A percentile compares a stretch with the other conserved stretches of the same genome.
Conservation (phyloP, 768 basidiomycete species). For the Sarcodon aspratus region DNA sequence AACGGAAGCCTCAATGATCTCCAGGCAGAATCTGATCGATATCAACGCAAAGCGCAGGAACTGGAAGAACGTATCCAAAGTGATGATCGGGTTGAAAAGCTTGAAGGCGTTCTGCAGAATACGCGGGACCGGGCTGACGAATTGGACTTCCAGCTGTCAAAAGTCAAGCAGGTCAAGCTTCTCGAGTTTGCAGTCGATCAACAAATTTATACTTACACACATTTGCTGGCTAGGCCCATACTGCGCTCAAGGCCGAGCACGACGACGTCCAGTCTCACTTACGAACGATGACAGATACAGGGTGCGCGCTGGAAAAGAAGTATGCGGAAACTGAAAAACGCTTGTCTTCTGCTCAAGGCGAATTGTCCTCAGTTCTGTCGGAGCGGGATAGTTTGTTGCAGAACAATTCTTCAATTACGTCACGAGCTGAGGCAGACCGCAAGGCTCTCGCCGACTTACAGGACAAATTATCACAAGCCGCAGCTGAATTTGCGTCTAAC, state of each 20-base stretch:
- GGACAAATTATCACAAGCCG: constrained; percentile 44
- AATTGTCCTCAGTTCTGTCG: constrained; percentile 34
- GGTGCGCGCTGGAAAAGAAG: constrained; percentile 35
- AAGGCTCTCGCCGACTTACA: constrained; percentile 40
- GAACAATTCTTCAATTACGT: constrained; percentile 1
- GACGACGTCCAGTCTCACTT: constrained; percentile 43
- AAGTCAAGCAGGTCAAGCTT: constrained; percentile 56
- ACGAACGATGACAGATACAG: constrained; percentile 27
- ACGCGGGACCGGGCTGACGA: constrained; percentile 77
- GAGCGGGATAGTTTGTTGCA: constrained; percentile 37
- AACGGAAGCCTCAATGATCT: constrained; percentile 41
- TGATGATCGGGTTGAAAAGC: constrained; percentile 68
- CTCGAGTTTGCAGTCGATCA: neutral
- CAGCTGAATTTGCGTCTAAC: constrained; percentile 38
- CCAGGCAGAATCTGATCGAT: constrained; percentile 39
- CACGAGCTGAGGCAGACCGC: constrained; percentile 33
- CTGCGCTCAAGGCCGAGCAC: constrained; percentile 46
- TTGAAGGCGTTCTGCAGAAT: constrained; percentile 65
- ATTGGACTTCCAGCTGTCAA: constrained; percentile 72
- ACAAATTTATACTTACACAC: constrained; percentile 2
- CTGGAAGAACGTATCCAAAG: constrained; percentile 75
- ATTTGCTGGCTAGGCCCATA: constrained; percentile 32
- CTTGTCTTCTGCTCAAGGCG: constrained; percentile 30
- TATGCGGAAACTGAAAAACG: constrained; percentile 34
- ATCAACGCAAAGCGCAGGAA: constrained; percentile 51